Percentiles rank a stretch among this genome's conserved stretches.
Conservation (phyloP, 192 early-diverging fungal genomes). For the Linnemannia hyalina region DNA sequence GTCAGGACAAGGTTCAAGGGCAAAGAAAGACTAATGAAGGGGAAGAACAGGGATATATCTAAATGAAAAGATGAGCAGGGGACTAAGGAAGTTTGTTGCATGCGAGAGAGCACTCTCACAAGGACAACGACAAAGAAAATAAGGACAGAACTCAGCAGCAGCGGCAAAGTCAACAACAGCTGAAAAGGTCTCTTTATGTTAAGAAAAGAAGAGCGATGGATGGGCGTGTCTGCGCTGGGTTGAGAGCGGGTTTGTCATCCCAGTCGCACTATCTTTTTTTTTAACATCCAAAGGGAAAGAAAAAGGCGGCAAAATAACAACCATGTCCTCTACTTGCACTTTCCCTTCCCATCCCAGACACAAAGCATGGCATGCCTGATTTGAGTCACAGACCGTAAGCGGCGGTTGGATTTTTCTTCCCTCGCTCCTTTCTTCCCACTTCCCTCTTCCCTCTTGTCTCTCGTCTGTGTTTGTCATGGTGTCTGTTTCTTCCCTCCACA, state of each 20-base stretch:
- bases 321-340: background rate
- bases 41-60: too few species aligned
- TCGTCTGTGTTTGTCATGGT: background rate
- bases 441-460: background rate
- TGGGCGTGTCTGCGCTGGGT: background rate
- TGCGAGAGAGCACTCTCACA: too few species aligned
- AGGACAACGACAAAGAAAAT: background rate
- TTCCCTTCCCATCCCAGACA: too few species aligned
- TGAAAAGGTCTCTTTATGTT: background rate
- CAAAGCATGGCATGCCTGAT: too few species aligned
- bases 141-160: background rate
- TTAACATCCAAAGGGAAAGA: background rate
- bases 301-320: background rate
- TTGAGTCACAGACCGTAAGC: too few species aligned
- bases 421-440: background rate
- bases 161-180: background rate
- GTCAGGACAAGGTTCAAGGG: background rate
- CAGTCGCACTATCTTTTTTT: background rate
- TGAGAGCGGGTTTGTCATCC: constrained; percentile 4
- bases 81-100: too few species aligned
- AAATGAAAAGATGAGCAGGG: too few species aligned
- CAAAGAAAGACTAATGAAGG: background rate
- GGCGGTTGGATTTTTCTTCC: background rate
- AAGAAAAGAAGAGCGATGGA: background rate
- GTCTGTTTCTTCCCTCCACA: background rate